phyloP scores from a whole-genome alignment of 2,329 filamentous ascomycete species.

The Metarhizium robertsii region DNA sequence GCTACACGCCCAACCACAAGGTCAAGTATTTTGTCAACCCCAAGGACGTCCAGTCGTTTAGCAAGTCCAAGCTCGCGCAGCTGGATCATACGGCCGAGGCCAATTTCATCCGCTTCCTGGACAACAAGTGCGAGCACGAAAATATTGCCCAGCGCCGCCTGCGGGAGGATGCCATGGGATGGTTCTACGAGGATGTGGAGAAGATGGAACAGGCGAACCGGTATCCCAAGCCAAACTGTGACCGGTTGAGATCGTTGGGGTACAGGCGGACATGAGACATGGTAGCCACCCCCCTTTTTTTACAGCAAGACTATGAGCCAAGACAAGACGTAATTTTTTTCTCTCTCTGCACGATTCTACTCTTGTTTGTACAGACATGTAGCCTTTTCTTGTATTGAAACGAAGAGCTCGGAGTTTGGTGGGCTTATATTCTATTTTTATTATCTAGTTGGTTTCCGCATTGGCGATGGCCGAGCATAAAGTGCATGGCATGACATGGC shows the following conservation, averaged over 20 bases:
- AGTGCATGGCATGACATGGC: background rate
- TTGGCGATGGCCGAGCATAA: background rate
- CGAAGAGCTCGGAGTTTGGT: slow-evolving; percentile 2
- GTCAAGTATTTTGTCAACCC: slow-evolving; percentile 84
- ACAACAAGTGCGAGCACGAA: slow-evolving; percentile 67
- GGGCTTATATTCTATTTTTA: background rate
- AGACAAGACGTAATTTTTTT: background rate
- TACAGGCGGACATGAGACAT: slow-evolving; percentile 14
- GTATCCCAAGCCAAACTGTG: slow-evolving; percentile 43
- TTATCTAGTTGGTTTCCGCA: background rate
- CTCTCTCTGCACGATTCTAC: background rate
- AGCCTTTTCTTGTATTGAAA: background rate
- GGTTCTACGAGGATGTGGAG: slow-evolving; percentile 73
- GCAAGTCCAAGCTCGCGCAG: slow-evolving; percentile 56
- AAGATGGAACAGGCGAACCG: slow-evolving; percentile 63
- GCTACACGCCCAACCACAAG: slow-evolving; percentile 59
- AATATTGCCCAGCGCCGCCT: slow-evolving; percentile 53
- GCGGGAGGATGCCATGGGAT: slow-evolving; percentile 72
- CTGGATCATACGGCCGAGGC: slow-evolving; percentile 73
- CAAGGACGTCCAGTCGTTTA: slow-evolving; percentile 62
- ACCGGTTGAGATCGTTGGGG: slow-evolving; percentile 36
- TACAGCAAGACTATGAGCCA: background rate
- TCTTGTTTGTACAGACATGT: background rate
- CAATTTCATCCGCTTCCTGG: slow-evolving; percentile 58
- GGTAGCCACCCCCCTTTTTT: background rate